phyloP scores from a whole-genome alignment of 169 alveolate species.

The Plasmodium malariae region DNA sequence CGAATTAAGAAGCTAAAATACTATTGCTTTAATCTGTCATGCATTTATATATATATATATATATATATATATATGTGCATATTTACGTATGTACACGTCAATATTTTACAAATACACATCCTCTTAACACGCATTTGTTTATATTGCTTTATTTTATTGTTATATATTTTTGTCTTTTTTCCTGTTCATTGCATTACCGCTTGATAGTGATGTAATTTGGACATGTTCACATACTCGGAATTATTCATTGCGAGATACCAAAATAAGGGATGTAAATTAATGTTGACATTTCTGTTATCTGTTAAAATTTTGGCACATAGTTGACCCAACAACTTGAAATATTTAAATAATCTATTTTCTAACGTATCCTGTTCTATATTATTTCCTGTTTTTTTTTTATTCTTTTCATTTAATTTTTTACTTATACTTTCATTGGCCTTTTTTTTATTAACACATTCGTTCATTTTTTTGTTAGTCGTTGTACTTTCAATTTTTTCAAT shows the following conservation, averaged over 20 bases:
- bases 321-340: constrained; percentile 83
- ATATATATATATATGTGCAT: background rate
- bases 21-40: background rate
- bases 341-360: constrained; percentile 76
- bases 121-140: too few relatives aligned
- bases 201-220: constrained; percentile 71
- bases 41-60: background rate
- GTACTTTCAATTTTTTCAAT: constrained; percentile 12
- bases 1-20: too few relatives aligned
- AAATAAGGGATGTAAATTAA: constrained; percentile 81
- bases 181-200: constrained; percentile 40
- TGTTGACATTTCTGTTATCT: constrained; percentile 78
- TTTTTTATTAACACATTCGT: background rate
- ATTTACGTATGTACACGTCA: background rate
- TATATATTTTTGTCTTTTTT: background rate
- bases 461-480: background rate
- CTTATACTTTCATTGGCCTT: constrained; percentile 12
- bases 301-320: constrained; percentile 80
- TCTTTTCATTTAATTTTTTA: constrained; percentile 43
- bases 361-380: constrained; percentile 57
- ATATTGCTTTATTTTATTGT: background rate
- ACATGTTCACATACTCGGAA: constrained; percentile 56
- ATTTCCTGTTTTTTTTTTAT: background rate
- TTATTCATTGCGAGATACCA: constrained; percentile 80
- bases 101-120: background rate